Percentiles rank a stretch among this genome's conserved stretches.
phyloP scores from a whole-genome alignment of 805 yeast genomes.

The Hanseniaspora vineae region DNA sequence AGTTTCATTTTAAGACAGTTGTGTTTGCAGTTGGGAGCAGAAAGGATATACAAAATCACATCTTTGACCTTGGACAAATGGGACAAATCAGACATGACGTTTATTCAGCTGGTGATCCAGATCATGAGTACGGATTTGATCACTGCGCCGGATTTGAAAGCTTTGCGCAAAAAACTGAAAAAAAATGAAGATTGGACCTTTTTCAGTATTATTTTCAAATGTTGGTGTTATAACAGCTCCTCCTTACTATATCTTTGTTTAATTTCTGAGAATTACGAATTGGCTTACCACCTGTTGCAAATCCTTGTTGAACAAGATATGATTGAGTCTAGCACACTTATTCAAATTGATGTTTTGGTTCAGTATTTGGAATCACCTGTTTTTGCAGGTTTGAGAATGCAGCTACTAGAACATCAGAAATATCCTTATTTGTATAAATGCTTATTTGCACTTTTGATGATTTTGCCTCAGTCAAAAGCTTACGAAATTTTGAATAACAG shows the following conservation, averaged over 20 bases:
- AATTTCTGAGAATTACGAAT: slow-evolving; percentile 75
- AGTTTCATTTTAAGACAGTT: slow-evolving; percentile 75
- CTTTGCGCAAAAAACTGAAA: slow-evolving; percentile 55
- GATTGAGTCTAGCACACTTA: slow-evolving; percentile 59
- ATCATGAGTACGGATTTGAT: slow-evolving; percentile 75
- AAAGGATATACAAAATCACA: slow-evolving; percentile 66
- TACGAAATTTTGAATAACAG: slow-evolving; percentile 72
- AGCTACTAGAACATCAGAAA: slow-evolving; percentile 75
- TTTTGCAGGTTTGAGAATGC: slow-evolving; percentile 74
- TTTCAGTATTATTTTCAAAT: slow-evolving; percentile 64
- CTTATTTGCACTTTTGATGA: slow-evolving; percentile 83
- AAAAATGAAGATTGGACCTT: slow-evolving; percentile 57
- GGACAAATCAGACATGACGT: slow-evolving; percentile 42
- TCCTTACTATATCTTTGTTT: slow-evolving; percentile 79
- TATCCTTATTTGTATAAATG: slow-evolving; percentile 76
- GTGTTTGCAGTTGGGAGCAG: slow-evolving; percentile 70
- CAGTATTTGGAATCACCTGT: slow-evolving; percentile 89
- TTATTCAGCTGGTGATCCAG: slow-evolving; percentile 71
- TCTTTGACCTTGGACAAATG: slow-evolving; percentile 54
- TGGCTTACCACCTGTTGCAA: slow-evolving; percentile 72
- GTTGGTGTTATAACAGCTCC: slow-evolving; percentile 89
- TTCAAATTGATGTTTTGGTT: slow-evolving; percentile 80
- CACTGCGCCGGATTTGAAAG: slow-evolving; percentile 69
- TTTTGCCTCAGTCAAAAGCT: slow-evolving; percentile 86
- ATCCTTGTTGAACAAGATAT: slow-evolving; percentile 67